A percentile compares a stretch with the other conserved stretches of the same genome.
These are phyloP conservation scores for Gossypium gossypioides DNA, from an alignment of 441 rosid species.

Conservation along the genomic window DNA sequence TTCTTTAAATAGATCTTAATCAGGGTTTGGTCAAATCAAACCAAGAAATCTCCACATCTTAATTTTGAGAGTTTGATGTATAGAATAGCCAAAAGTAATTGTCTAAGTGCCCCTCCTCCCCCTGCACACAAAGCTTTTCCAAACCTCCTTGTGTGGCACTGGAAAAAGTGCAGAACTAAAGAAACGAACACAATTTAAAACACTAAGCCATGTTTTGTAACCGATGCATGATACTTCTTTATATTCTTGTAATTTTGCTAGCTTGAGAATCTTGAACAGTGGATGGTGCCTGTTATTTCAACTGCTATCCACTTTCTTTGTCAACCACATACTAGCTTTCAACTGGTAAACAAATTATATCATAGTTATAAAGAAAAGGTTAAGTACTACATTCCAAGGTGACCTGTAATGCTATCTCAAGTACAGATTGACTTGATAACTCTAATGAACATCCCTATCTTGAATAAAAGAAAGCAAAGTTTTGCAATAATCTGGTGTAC, in stretches of 20 bases:
- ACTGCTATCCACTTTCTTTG: not conserved
- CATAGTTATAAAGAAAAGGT: not conserved
- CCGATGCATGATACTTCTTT: not conserved
- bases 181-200: not conserved
- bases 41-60: too few relatives aligned
- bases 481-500: not conserved
- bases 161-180: not conserved
- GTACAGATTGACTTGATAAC: not conserved
- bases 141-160: not conserved
- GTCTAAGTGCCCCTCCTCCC: not conserved
- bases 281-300: not conserved
- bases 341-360: not conserved
- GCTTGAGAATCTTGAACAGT: not conserved
- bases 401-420: constrained; percentile 1
- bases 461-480: not conserved
- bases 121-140: not conserved
- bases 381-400: not conserved
- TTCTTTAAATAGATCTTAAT: not conserved
- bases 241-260: not conserved
- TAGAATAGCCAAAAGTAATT: too few relatives aligned
- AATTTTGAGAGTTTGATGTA: too few relatives aligned
- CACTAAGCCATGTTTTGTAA: not conserved
- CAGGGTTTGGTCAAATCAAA: not conserved
- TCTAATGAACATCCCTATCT: not conserved
- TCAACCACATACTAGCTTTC: not conserved